Evolutionary conservation across 192 early-diverging fungal species (phyloP).

Genomic region (Gigaspora rosea): DNA sequence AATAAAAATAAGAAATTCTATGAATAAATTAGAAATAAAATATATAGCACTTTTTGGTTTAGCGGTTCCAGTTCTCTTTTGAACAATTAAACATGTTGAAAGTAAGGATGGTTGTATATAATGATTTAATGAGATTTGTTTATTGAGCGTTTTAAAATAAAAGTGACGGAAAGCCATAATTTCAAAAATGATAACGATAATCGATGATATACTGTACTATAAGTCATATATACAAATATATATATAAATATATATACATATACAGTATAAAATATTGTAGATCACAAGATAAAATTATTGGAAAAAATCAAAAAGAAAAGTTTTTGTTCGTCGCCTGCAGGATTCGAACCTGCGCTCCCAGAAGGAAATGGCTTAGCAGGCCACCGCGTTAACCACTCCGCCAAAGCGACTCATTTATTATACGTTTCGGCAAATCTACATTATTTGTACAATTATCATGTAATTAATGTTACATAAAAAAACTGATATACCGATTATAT

Average conservation of each 20-base stretch:
- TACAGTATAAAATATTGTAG: too few species aligned
- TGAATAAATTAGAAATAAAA: neutral
- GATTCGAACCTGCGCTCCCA: conserved; percentile 71
- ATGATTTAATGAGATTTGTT: neutral
- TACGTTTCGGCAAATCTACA: too few species aligned
- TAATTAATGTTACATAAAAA: too few species aligned
- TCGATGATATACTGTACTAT: neutral
- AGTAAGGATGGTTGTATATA: neutral
- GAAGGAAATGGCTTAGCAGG: conserved; percentile 63
- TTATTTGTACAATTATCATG: too few species aligned
- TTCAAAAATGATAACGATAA: neutral
- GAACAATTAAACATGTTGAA: conserved; percentile 14
- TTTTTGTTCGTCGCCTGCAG: conserved; percentile 57
- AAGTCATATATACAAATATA: too few species aligned
- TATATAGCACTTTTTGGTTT: neutral
- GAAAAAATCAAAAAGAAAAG: conserved; percentile 38
- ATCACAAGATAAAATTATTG: too few species aligned
- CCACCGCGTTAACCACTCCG: conserved; percentile 69
- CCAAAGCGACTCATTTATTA: conserved; percentile 44
- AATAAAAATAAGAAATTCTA: neutral
- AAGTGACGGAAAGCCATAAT: neutral
- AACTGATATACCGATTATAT: too few species aligned
- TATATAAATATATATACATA: too few species aligned
- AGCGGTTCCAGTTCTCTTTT: conserved; percentile 16
- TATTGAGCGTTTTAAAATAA: neutral